Conservation (phyloP, 768 basidiomycete genomes). For the Nevesoporus exiguus region DNA sequence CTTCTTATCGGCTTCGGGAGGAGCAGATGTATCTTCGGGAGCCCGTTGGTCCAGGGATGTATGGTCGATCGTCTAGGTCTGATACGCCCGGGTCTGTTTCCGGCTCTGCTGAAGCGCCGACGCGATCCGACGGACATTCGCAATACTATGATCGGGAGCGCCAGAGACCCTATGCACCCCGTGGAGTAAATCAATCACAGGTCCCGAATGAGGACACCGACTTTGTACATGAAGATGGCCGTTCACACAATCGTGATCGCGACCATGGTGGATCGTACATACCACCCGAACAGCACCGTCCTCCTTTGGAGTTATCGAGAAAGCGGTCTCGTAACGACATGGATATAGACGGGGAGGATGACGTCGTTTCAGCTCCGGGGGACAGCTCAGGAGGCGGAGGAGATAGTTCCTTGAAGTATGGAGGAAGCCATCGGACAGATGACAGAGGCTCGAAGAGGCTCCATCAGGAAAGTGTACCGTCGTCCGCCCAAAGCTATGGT, state of each 20-base stretch:
- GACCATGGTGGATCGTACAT: slow-evolving; percentile 38
- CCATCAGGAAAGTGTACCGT: slow-evolving; percentile 42
- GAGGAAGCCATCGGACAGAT: slow-evolving; percentile 38
- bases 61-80: slow-evolving; percentile 47
- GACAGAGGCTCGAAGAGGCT: slow-evolving; percentile 60
- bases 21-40: slow-evolving; percentile 31
- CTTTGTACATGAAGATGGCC: slow-evolving; percentile 53
- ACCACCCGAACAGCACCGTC: slow-evolving; percentile 36
- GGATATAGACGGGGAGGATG: slow-evolving; percentile 58
- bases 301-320: slow-evolving; percentile 44
- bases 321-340: slow-evolving; percentile 62
- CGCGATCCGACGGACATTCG: slow-evolving; percentile 45
- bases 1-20: slow-evolving; percentile 29
- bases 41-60: slow-evolving; percentile 28
- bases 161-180: slow-evolving; percentile 48
- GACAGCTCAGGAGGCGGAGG: slow-evolving; percentile 29
- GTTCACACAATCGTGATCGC: slow-evolving; percentile 36
- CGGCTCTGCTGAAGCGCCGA: slow-evolving; percentile 45
- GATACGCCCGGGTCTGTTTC: slow-evolving; percentile 58
- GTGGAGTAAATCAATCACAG: slow-evolving; percentile 43
- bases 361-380: slow-evolving; percentile 35
- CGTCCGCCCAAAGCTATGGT: slow-evolving; percentile 25
- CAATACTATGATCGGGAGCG: slow-evolving; percentile 52
- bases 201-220: slow-evolving; percentile 44
- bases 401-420: slow-evolving; percentile 33